Conservation (phyloP, 2,329 filamentous ascomycete species). For the Rhynchosporium agropyri region DNA sequence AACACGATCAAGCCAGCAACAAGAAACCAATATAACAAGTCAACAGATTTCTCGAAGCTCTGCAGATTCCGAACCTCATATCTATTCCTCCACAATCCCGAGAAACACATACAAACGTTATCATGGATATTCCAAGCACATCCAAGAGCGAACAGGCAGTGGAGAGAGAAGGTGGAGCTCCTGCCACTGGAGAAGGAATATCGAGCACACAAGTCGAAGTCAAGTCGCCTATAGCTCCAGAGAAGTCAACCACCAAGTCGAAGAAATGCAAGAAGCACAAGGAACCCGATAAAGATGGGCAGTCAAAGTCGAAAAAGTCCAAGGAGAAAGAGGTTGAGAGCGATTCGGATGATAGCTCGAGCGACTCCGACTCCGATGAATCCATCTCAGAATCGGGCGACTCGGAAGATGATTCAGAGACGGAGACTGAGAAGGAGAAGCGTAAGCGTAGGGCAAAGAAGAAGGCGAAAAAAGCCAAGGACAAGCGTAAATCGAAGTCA, state of each 20-base stretch:
- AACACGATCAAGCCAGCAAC: background rate
- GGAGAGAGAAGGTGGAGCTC: conserved; percentile 33
- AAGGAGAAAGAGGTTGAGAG: conserved; percentile 31
- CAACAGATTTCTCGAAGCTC: conserved; percentile 11
- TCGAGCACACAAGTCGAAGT: conserved; percentile 33
- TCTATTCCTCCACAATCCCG: conserved; percentile 4
- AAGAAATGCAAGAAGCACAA: conserved; percentile 37
- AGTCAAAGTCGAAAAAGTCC: conserved; percentile 36
- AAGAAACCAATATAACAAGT: conserved; percentile 3
- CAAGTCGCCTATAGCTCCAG: conserved; percentile 32
- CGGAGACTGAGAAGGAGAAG: conserved; percentile 42
- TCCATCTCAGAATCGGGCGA: conserved; percentile 29
- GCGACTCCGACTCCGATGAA: conserved; percentile 31
- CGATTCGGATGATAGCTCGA: conserved; percentile 27
- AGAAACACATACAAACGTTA: background rate
- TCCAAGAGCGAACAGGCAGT: conserved; percentile 34
- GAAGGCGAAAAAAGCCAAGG: conserved; percentile 39
- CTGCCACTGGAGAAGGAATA: conserved; percentile 28
- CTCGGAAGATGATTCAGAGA: conserved; percentile 36
- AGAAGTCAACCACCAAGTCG: conserved; percentile 28
- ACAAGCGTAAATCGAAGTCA: conserved; percentile 45
- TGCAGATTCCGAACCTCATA: conserved; percentile 20
- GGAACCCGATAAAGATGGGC: conserved; percentile 27
- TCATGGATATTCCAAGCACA: conserved; percentile 39
- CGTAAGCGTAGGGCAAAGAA: conserved; percentile 43